These are phyloP conservation scores for Apiospora arundinis DNA, from an alignment of 2,329 filamentous ascomycete genomes.

Conservation along the genomic window DNA sequence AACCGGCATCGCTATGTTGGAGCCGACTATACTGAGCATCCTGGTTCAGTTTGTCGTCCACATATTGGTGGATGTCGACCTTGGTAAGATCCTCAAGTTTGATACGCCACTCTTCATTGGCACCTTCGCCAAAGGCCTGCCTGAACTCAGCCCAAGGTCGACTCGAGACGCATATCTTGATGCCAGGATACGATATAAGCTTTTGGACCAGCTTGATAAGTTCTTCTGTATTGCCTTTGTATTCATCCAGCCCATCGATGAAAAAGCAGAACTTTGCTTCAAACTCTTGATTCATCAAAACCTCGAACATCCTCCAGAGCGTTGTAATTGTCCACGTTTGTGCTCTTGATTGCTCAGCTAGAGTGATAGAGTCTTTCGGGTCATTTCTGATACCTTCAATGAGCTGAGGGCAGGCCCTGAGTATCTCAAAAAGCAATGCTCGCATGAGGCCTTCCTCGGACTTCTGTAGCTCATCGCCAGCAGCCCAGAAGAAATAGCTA, in stretches of 20 bases:
- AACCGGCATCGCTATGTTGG: background rate
- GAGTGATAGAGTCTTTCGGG: background rate
- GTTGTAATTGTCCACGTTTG: background rate
- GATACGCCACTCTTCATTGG: background rate
- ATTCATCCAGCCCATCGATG: conserved; percentile 25
- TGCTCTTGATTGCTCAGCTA: background rate
- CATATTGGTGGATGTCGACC: background rate
- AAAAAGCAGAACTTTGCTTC: conserved; percentile 21
- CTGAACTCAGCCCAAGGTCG: conserved; percentile 8
- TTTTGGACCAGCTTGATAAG: background rate
- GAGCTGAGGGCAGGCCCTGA: background rate
- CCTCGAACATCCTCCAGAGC: background rate
- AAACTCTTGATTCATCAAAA: background rate
- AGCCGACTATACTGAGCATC: background rate
- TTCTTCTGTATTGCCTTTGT: background rate
- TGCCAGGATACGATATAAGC: background rate
- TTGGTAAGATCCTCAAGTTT: background rate
- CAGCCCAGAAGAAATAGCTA: conserved; percentile 25
- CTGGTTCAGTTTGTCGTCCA: background rate
- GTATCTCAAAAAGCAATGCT: conserved; percentile 20
- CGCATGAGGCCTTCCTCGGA: conserved; percentile 24
- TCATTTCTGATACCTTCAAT: background rate
- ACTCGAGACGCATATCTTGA: conserved; percentile 11
- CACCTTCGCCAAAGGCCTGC: background rate
- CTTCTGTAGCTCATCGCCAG: conserved; percentile 22